These are phyloP conservation scores for Corymbia calophylla DNA, from an alignment of 441 rosid species.

Conservation along the genomic window DNA sequence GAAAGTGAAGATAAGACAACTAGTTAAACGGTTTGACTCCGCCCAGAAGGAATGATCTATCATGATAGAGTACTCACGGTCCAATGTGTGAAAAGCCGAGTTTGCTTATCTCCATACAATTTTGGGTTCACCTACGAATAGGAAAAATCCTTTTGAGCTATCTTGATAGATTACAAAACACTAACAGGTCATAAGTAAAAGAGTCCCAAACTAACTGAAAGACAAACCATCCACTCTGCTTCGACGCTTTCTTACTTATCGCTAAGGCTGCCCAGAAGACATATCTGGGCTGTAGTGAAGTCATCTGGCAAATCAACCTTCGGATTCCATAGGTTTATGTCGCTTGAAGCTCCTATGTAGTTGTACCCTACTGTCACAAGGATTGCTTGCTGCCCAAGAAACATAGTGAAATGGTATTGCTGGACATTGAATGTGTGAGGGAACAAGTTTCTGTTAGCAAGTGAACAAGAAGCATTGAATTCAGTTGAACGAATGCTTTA, in stretches of 20 bases:
- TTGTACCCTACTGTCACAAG: not conserved
- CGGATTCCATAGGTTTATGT: not conserved
- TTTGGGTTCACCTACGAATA: slow-evolving; percentile 12
- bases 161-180: not conserved
- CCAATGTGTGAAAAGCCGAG: slow-evolving; percentile 12
- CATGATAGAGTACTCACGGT: slow-evolving; percentile 7
- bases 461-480: not conserved
- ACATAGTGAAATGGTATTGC: not conserved
- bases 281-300: not conserved
- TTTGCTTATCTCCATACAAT: slow-evolving; percentile 7
- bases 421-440: not conserved
- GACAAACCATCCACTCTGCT: not conserved
- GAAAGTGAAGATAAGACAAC: not conserved
- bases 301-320: not conserved
- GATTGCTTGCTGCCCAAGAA: not conserved
- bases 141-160: not conserved
- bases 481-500: not conserved
- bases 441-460: not conserved
- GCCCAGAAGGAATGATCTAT: not conserved
- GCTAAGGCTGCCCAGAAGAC: not conserved
- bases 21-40: not conserved
- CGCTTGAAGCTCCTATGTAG: not conserved
- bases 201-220: not conserved
- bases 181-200: not conserved
- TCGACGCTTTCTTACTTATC: not conserved